These are phyloP conservation scores for Dactylellina leptospora DNA, from an alignment of 2,329 filamentous ascomycete species.

Conservation along the genomic window DNA sequence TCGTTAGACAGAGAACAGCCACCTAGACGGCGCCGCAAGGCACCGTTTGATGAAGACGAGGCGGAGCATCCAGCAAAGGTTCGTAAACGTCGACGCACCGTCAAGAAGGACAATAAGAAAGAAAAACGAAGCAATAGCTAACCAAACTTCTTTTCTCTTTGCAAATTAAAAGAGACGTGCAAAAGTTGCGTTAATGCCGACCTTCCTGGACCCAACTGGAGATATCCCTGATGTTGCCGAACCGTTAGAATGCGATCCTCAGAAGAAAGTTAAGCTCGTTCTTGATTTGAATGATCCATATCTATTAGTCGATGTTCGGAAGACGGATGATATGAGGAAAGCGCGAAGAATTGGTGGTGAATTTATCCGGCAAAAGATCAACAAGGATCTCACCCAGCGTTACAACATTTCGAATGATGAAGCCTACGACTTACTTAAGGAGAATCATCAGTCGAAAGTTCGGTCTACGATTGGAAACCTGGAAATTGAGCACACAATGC, in stretches of 20 bases:
- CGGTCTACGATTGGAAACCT: slow-evolving; percentile 89
- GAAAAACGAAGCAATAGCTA: slow-evolving; percentile 46
- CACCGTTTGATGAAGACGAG: slow-evolving; percentile 76
- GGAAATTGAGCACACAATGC: slow-evolving; percentile 92
- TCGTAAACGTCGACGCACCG: slow-evolving; percentile 53
- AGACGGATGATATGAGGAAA: slow-evolving; percentile 67
- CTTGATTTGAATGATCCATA: slow-evolving; percentile 89
- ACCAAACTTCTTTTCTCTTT: slow-evolving; percentile 22
- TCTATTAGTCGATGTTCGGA: slow-evolving; percentile 81
- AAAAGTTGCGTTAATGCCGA: slow-evolving; percentile 52
- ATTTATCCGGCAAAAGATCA: slow-evolving; percentile 71
- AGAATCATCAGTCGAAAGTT: slow-evolving; percentile 96
- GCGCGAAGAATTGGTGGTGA: slow-evolving; percentile 69
- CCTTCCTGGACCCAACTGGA: slow-evolving; percentile 58
- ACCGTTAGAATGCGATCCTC: slow-evolving; percentile 66
- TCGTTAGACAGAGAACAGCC: slow-evolving; percentile 17
- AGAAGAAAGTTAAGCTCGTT: slow-evolving; percentile 78
- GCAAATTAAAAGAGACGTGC: slow-evolving; percentile 47
- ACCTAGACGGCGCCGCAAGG: slow-evolving; percentile 26
- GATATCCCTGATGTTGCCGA: slow-evolving; percentile 74
- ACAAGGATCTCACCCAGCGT: slow-evolving; percentile 76
- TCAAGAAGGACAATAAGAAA: slow-evolving; percentile 52
- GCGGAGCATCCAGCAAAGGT: slow-evolving; percentile 65
- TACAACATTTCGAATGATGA: slow-evolving; percentile 98
- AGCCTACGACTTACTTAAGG: slow-evolving; percentile 92